Conservation (phyloP, 257 asterid species). For the Solanum chiquidenum region DNA sequence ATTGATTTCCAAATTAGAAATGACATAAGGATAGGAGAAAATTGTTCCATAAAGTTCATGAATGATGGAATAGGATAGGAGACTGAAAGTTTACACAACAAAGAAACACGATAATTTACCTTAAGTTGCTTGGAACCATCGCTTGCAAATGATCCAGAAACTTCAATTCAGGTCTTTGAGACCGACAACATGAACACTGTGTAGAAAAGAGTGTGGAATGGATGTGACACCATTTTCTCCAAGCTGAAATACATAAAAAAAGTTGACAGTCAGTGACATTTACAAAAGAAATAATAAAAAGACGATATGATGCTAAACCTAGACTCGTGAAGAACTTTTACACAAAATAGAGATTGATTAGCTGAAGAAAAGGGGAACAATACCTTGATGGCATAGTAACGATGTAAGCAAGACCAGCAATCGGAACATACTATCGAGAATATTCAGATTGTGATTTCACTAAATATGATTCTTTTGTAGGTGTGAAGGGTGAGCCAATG, state of each 20-base stretch:
- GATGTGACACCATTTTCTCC: constrained; percentile 52
- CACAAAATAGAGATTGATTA: neutral
- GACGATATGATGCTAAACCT: neutral
- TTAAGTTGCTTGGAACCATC: constrained; percentile 65
- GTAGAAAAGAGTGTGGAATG: constrained; percentile 59
- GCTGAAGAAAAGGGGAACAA: neutral
- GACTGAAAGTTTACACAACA: neutral
- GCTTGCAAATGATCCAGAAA: constrained; percentile 60
- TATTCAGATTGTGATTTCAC: constrained; percentile 26
- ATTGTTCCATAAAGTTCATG: no score
- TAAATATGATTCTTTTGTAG: no score
- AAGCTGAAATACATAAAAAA: constrained; percentile 25
- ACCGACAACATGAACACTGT: constrained; percentile 47
- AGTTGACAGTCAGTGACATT: neutral
- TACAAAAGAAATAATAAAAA: neutral
- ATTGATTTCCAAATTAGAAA: no score
- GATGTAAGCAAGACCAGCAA: constrained; percentile 51
- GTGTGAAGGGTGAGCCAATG: no score
- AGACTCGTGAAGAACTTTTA: neutral
- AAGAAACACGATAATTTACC: constrained; percentile 14
- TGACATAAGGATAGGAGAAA: no score
- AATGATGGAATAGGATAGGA: neutral
- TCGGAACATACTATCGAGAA: constrained; percentile 45
- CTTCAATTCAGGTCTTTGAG: constrained; percentile 63
- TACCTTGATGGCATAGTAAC: constrained; percentile 63